A percentile compares a stretch with the other conserved stretches of the same genome.
Evolutionary conservation across 768 basidiomycete genomes (phyloP).

Genomic region (Hericium coralloides): DNA sequence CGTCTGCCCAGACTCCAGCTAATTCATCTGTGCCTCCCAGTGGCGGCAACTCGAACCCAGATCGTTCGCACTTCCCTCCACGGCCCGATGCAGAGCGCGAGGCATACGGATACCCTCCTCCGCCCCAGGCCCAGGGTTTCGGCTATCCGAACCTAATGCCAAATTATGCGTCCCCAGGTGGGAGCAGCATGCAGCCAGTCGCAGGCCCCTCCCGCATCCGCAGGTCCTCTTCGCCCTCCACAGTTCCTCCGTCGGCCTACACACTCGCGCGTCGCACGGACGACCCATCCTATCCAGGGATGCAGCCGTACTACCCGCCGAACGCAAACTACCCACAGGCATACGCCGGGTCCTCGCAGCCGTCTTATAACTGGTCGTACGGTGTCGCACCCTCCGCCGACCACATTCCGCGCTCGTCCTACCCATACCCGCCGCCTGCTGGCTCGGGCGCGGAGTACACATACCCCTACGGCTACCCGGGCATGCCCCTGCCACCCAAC

Average conservation of each 20-base stretch:
- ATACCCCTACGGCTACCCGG: too few species aligned
- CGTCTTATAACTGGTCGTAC: background rate
- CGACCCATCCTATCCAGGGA: background rate
- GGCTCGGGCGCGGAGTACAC: background rate
- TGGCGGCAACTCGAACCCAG: too few species aligned
- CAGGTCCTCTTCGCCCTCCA: background rate
- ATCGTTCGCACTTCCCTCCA: background rate
- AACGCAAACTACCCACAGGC: background rate
- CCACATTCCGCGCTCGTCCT: conserved; percentile 3
- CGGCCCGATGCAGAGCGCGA: background rate
- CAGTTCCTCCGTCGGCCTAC: background rate
- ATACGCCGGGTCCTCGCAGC: background rate
- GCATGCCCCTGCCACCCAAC: too few species aligned
- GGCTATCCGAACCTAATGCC: background rate
- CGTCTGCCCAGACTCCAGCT: background rate
- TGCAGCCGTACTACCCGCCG: background rate
- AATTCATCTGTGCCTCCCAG: background rate
- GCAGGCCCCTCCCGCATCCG: background rate
- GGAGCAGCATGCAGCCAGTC: background rate
- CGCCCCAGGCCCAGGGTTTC: background rate
- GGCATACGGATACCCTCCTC: background rate
- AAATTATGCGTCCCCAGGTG: background rate
- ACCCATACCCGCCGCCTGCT: background rate
- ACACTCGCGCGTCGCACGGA: background rate
- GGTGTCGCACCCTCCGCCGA: conserved; percentile 4